Conservation (phyloP, 2,329 filamentous ascomycete genomes). For the Cercospora zeina region DNA sequence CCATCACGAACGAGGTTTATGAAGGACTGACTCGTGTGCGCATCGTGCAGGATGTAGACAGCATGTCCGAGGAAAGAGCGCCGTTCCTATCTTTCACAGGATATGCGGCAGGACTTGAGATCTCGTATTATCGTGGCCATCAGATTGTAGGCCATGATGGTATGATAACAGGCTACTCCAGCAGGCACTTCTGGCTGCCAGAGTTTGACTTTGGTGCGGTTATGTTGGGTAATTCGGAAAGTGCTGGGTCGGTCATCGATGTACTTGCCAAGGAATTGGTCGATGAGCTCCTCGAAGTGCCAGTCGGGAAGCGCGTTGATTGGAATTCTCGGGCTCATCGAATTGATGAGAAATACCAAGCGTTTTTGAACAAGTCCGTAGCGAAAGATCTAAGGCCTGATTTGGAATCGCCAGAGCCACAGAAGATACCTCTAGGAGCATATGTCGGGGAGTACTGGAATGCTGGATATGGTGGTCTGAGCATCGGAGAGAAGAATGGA, state of each 20-base stretch:
- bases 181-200: constrained; percentile 21
- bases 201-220: constrained; percentile 36
- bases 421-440: background rate
- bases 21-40: constrained; percentile 34
- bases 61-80: background rate
- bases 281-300: constrained; percentile 28
- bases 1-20: constrained; percentile 33
- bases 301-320: background rate
- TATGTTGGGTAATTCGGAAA: constrained; percentile 37
- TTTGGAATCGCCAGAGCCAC: background rate
- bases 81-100: background rate
- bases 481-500: background rate
- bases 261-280: constrained; percentile 32
- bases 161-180: background rate
- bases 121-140: background rate
- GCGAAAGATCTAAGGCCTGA: background rate
- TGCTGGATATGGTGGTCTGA: background rate
- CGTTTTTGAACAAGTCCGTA: background rate
- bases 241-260: constrained; percentile 18
- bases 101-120: background rate
- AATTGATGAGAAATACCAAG: background rate
- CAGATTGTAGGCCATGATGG: background rate
- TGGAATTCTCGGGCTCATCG: background rate
- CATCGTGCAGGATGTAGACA: constrained; percentile 28
- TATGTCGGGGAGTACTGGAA: constrained; percentile 1